Base-by-base conservation (phyloP, 257 asterid species). In the Perilla frutescens region DNA sequence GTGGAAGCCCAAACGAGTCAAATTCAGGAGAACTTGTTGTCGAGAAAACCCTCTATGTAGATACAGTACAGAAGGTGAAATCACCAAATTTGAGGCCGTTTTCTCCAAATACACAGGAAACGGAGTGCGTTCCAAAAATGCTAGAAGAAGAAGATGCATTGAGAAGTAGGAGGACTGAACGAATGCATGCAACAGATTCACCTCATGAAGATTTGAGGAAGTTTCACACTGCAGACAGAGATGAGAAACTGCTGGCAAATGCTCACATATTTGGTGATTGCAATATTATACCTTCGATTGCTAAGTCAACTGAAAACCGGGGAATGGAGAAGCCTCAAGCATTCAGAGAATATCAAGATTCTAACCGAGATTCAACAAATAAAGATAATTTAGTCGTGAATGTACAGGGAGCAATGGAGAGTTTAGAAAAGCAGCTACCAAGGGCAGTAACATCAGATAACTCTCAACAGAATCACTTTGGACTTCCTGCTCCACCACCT, bases 1-100 rank as follows among this genome's bases (percentile, higher is more conserved):
- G 70, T 37, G 83, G 71, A 31, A 84, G 76, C 66, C 55, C 77
- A 2, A 73, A 61, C 26, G 81, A 64, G 57, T 36, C 72, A 41
- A 66, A 53, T 64, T 78, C 78, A 15, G 84, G 29, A 9, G 70
- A 73, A 74, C 82, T 71, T 63, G 78, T 76, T 60, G 83, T 76
- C 29, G 99, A 90, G 87, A 91, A 87, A 85, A 89, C 91, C 68
- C 76, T 91, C 20, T 82, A 86, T 63, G 81, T 87, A 9, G 97
- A 94, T 82, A 86, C 82, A 10, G 74, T 81, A 55, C 87, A 82
- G 58, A 82, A 68, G 44, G 83, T 72, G 63, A 82, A 81, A 68
- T 56, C 68, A 51, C 75, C 80, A 4, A 51, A 73, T 50, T 31
- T 4, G 66, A 73, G 80, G 31, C 66, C 82, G 71, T 77, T 26